Conservation (phyloP, 192 early-diverging fungal genomes). For the Podila verticillata region DNA sequence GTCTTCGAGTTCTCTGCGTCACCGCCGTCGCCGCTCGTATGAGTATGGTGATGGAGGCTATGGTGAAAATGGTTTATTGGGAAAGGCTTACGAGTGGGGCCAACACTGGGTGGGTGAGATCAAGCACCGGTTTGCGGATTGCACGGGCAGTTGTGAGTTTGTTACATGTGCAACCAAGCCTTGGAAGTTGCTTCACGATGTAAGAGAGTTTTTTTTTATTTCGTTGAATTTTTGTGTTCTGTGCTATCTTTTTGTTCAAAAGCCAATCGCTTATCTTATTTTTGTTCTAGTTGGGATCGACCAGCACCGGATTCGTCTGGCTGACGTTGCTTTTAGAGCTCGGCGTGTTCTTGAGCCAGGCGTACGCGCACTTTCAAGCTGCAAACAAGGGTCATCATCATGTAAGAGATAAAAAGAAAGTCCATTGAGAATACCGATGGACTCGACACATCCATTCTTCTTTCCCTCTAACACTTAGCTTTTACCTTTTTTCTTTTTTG, state of each 20-base stretch:
- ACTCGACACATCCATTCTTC: not conserved
- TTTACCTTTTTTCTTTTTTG: not conserved
- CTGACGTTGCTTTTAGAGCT: slow-evolving; percentile 26
- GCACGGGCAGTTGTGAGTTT: slow-evolving; percentile 11
- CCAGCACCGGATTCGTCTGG: slow-evolving; percentile 34
- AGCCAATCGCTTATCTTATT: not conserved
- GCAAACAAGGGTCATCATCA: not conserved
- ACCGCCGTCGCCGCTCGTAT: not conserved
- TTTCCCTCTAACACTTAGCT: not conserved
- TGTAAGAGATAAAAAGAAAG: not conserved
- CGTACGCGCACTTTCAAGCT: not conserved
- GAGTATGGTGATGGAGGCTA: not conserved
- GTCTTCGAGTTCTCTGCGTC: not conserved
- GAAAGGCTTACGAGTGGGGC: not conserved
- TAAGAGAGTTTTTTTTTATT: not conserved
- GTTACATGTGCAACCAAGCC: slow-evolving; percentile 5
- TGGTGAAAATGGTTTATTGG: not conserved
- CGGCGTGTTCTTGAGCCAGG: slow-evolving; percentile 13
- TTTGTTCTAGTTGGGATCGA: slow-evolving; percentile 7
- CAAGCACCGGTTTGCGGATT: slow-evolving; percentile 13
- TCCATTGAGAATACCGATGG: not conserved
- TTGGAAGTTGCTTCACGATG: slow-evolving; percentile 21
- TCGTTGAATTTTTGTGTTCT: not conserved
- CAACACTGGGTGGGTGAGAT: not conserved
- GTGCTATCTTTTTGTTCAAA: not conserved